Conservation (phyloP, 129 eudicot genomes). For the carrot (Daucus carota) region DH1_v3.0 NC_030386.2:14550001-14550500, state of each 20-base stretch:
- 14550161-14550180: neutral
- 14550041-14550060: constrained; percentile 71
- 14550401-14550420: constrained; percentile 94
- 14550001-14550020: constrained; percentile 46
- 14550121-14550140: neutral
- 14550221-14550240: neutral
- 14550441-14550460: constrained; percentile 54
- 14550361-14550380: neutral
- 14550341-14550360: neutral
- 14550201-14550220: neutral
- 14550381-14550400: constrained; percentile 39
- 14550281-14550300: neutral
- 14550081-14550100: constrained; percentile 96
- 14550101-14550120: constrained; percentile 25
- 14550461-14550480: constrained; percentile 34
- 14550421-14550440: constrained; percentile 91
- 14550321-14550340: neutral
- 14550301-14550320: neutral
- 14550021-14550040: constrained; percentile 82
- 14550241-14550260: neutral
- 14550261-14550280: neutral
- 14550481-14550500: constrained; percentile 1
- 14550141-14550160: neutral
- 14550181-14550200: neutral
- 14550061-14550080: constrained; percentile 89